These are phyloP conservation scores for Aspergillus bertholletiae DNA, from an alignment of 495 filamentous ascomycete genomes.

Conservation along the genomic window DNA sequence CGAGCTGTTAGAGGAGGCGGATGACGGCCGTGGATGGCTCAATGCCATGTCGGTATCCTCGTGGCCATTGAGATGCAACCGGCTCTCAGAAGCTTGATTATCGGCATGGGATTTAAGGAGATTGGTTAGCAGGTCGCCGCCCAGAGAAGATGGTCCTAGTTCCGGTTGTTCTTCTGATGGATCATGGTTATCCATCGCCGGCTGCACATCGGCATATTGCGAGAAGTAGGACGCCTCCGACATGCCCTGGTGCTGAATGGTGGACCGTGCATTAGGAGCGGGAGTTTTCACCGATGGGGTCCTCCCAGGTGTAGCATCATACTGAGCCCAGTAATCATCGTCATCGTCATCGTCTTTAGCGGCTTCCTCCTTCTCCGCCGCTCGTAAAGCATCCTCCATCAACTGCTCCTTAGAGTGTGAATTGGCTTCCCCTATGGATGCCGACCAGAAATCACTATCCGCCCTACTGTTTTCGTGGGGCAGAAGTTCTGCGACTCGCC, in stretches of 20 bases:
- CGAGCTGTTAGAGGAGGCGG: constrained; percentile 54
- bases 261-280: constrained; percentile 39
- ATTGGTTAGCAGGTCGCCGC: constrained; percentile 45
- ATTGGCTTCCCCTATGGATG: constrained; percentile 52
- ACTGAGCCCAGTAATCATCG: constrained; percentile 91
- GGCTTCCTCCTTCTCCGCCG: constrained; percentile 19
- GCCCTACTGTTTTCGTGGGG: constrained; percentile 46
- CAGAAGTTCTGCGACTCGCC: constrained; percentile 79
- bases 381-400: constrained; percentile 36
- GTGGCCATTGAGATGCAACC: constrained; percentile 21
- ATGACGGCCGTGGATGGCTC: constrained; percentile 43
- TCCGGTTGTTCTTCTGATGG: constrained; percentile 57
- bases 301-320: constrained; percentile 77
- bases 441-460: constrained; percentile 44
- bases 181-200: constrained; percentile 86
- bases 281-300: constrained; percentile 71
- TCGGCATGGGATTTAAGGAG: constrained; percentile 32
- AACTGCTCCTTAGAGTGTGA: constrained; percentile 31
- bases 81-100: constrained; percentile 10
- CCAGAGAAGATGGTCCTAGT: constrained; percentile 50
- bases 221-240: constrained; percentile 63
- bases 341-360: constrained; percentile 60
- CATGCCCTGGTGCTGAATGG: constrained; percentile 29
- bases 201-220: constrained; percentile 85
- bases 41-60: constrained; percentile 24